Conservation (phyloP, 2,329 filamentous ascomycete species). For the Talaromyces sp. region DNA sequence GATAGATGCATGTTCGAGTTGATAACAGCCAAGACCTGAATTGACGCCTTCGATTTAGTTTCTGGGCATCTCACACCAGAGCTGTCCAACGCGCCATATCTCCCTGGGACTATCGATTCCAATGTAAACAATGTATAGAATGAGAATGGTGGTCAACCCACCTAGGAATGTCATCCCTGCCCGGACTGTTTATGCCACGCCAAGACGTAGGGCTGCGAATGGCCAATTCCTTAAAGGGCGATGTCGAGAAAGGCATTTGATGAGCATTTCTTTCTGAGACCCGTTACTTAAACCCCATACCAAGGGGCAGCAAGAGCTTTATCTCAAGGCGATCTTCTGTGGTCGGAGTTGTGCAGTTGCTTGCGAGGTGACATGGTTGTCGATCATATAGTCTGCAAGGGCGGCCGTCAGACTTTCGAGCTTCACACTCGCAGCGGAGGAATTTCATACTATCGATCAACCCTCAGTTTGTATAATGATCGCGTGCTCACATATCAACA, state of each 20-base stretch:
- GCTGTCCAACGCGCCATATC: not conserved
- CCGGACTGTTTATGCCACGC: conserved; percentile 15
- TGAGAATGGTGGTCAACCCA: conserved; percentile 9
- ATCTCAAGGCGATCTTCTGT: not conserved
- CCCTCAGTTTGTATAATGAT: not conserved
- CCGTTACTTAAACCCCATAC: conserved; percentile 11
- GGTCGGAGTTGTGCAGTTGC: not conserved
- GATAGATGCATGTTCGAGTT: no score
- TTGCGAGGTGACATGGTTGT: not conserved
- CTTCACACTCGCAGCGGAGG: not conserved
- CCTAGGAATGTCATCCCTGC: conserved; percentile 28
- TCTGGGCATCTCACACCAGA: not conserved
- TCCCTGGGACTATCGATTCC: not conserved
- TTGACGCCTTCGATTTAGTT: no score
- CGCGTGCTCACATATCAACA: no score
- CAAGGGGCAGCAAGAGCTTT: conserved; percentile 18
- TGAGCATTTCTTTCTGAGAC: conserved; percentile 11
- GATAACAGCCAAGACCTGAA: no score
- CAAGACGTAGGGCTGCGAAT: conserved; percentile 16
- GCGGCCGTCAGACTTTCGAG: not conserved
- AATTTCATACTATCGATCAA: not conserved
- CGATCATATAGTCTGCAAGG: conserved; percentile 19
- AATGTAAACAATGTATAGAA: conserved; percentile 6
- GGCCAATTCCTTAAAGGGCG: not conserved
- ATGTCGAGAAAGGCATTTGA: not conserved